A percentile compares a stretch with the other conserved stretches of the same genome.
These are phyloP conservation scores for Linum tenue DNA, from an alignment of 345 rosid species.

Conservation along the genomic window DNA sequence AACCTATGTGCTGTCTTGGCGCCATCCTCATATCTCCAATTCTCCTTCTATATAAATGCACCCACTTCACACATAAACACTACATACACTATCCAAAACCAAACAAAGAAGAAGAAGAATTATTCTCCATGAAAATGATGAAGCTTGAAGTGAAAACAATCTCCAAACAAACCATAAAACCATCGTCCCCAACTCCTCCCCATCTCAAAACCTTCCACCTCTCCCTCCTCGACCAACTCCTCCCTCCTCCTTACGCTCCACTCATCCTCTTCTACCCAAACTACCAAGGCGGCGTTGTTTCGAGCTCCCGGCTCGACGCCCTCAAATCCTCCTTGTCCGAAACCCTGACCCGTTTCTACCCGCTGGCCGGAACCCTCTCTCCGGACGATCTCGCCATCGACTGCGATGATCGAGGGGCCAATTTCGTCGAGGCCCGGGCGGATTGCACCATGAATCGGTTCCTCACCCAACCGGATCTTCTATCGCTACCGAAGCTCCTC, in stretches of 20 bases:
- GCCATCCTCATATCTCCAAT: too few relatives aligned
- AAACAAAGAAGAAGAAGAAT: neutral
- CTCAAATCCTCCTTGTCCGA: conserved; percentile 10
- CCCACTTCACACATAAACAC: neutral
- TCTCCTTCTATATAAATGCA: too few relatives aligned
- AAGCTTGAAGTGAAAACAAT: neutral
- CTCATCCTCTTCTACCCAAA: conserved; percentile 1
- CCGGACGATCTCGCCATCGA: conserved; percentile 12
- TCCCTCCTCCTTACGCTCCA: neutral
- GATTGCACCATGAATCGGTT: conserved; percentile 8
- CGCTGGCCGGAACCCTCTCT: conserved; percentile 14
- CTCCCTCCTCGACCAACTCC: conserved; percentile 1
- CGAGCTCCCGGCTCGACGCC: neutral
- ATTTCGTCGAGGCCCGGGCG: conserved; percentile 11
- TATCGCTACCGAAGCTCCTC: neutral
- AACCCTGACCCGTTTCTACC: conserved; percentile 14
- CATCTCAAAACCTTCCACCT: conserved; percentile 1
- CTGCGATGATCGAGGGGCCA: conserved; percentile 19
- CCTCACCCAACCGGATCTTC: conserved; percentile 14
- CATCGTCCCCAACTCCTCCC: neutral
- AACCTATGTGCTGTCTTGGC: too few relatives aligned
- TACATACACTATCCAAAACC: too few relatives aligned
- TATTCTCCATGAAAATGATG: neutral
- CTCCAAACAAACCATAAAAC: neutral
- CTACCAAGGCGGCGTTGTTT: neutral